Percentiles rank a stretch among this genome's conserved stretches.
Evolutionary conservation across 352 stramenopile genomes (phyloP).

Genomic region (Phytophthora agathidicida): DNA sequence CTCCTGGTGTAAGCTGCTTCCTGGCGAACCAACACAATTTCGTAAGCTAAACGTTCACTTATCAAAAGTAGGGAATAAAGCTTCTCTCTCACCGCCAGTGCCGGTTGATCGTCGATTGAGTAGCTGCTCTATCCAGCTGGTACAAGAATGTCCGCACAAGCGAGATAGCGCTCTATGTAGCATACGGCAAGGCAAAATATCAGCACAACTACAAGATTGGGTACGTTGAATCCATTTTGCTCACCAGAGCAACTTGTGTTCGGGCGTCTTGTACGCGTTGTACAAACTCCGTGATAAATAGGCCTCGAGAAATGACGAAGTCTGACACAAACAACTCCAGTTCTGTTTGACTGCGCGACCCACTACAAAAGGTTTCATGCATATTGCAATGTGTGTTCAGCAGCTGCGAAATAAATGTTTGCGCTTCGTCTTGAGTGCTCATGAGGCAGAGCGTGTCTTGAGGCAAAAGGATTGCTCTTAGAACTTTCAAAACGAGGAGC

Average conservation of each 20-base stretch:
- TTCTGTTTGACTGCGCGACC: slow-evolving; percentile 11
- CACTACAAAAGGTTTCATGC: not conserved
- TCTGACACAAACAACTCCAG: slow-evolving; percentile 44
- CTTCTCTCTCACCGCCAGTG: slow-evolving; percentile 43
- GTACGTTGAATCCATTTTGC: slow-evolving; percentile 2
- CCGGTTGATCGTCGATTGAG: slow-evolving; percentile 20
- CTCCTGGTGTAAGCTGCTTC: slow-evolving; percentile 25
- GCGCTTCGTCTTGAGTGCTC: slow-evolving; percentile 22
- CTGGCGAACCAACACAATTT: slow-evolving; percentile 18
- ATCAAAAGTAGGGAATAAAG: no score
- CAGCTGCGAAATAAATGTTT: slow-evolving; percentile 38
- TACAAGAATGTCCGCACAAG: slow-evolving; percentile 39
- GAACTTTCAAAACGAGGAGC: slow-evolving; percentile 23
- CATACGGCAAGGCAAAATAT: not conserved
- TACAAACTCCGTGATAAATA: slow-evolving; percentile 33
- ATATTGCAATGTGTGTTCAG: slow-evolving; percentile 11
- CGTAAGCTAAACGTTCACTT: slow-evolving; percentile 1
- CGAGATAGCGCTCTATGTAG: slow-evolving; percentile 27
- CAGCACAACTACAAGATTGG: slow-evolving; percentile 6
- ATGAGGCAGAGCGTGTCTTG: slow-evolving; percentile 19
- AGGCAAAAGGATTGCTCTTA: slow-evolving; percentile 24
- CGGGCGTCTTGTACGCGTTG: slow-evolving; percentile 4
- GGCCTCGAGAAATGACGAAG: slow-evolving; percentile 31
- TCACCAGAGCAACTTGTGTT: slow-evolving; percentile 16
- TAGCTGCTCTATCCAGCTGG: slow-evolving; percentile 19